phyloP scores from a whole-genome alignment of 192 early-diverging fungal genomes.

The Radiomyces spectabilis region DNA sequence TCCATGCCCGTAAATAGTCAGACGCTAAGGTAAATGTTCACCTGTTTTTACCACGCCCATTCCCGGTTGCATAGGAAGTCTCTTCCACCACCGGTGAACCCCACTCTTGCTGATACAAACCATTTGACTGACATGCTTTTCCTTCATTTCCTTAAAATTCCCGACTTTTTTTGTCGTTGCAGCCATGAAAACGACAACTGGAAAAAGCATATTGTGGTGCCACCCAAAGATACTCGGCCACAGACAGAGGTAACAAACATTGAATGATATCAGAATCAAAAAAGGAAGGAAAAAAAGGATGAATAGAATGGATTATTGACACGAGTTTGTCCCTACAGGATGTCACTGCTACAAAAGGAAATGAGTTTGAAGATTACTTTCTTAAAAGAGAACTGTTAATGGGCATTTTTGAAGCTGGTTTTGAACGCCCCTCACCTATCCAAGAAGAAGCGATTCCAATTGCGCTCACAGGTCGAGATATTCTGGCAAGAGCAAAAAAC shows the following conservation, averaged over 20 bases:
- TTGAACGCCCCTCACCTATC: conserved; percentile 95
- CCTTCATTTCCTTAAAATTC: too few relatives aligned
- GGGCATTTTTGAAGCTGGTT: conserved; percentile 99
- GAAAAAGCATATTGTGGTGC: conserved; percentile 70
- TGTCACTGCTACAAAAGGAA: conserved; percentile 96
- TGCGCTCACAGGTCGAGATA: conserved; percentile 90
- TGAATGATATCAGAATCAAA: too few relatives aligned
- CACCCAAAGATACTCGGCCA: conserved; percentile 81
- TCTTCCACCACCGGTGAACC: too few relatives aligned
- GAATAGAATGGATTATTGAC: neutral
- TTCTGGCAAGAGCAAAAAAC: conserved; percentile 97
- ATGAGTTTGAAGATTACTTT: conserved; percentile 99
- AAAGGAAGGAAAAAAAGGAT: neutral
- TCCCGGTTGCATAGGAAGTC: too few relatives aligned
- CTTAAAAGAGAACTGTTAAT: conserved; percentile 94
- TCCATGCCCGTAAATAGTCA: too few relatives aligned
- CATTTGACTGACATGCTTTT: too few relatives aligned
- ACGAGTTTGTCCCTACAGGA: conserved; percentile 55
- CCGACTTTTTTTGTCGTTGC: too few relatives aligned
- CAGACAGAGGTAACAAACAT: conserved; percentile 69
- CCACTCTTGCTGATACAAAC: too few relatives aligned
- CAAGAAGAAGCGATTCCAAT: conserved; percentile 99
- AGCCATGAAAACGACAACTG: conserved; percentile 64
- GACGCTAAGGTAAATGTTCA: too few relatives aligned
- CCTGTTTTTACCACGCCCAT: too few relatives aligned